These are phyloP conservation scores for Lactarius evosmus DNA, from an alignment of 768 basidiomycete genomes.

Conservation along the genomic window DNA sequence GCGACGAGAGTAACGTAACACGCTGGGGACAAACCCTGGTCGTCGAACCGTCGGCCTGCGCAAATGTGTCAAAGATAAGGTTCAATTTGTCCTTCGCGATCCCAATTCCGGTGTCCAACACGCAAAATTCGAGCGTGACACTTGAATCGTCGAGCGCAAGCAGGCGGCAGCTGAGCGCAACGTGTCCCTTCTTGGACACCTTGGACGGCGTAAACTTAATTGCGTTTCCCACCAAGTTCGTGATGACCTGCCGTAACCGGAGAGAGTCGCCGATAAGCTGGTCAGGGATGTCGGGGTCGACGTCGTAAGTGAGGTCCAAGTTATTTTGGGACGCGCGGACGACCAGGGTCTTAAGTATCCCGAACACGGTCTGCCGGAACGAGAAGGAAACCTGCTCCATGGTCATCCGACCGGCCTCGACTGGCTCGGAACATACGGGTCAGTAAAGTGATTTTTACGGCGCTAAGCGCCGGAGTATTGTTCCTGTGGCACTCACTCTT, in stretches of 20 bases:
- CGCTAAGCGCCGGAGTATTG: neutral
- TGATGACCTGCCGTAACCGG: constrained; percentile 91
- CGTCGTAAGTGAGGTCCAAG: constrained; percentile 92
- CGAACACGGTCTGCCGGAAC: constrained; percentile 93
- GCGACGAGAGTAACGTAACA: neutral
- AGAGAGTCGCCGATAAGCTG: constrained; percentile 96
- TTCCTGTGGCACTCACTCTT: constrained; percentile 69
- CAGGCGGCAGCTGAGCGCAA: constrained; percentile 82
- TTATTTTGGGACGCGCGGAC: constrained; percentile 97
- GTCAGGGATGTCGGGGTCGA: constrained; percentile 94
- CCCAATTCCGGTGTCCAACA: constrained; percentile 96
- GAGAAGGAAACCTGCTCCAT: constrained; percentile 99
- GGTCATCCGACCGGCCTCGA: constrained; percentile 99
- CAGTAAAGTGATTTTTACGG: neutral
- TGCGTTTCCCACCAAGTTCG: constrained; percentile 92
- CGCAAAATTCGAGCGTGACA: constrained; percentile 94
- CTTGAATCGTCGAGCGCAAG: constrained; percentile 75
- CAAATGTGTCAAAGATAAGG: constrained; percentile 98
- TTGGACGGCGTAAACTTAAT: constrained; percentile 95
- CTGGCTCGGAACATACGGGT: constrained; percentile 39
- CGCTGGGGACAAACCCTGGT: constrained; percentile 64
- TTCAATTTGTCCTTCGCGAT: constrained; percentile 98
- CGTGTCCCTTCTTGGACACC: constrained; percentile 76
- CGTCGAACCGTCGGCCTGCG: constrained; percentile 97
- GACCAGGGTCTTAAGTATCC: constrained; percentile 95